Percentiles rank a stretch among this genome's conserved stretches.
Evolutionary conservation across 1,139 yeast species (phyloP).

Genomic region (Pichia sp.): DNA sequence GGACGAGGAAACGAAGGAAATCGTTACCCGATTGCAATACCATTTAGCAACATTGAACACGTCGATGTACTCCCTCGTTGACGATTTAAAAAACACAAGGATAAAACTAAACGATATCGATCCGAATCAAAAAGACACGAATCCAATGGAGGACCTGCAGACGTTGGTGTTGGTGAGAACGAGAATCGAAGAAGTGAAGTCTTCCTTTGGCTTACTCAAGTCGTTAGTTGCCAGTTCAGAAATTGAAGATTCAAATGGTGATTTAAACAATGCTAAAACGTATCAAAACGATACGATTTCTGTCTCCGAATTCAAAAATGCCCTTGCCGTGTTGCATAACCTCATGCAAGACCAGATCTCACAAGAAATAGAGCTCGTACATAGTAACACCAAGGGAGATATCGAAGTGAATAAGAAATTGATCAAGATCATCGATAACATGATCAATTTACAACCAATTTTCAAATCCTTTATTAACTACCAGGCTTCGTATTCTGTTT

Average conservation of each 20-base stretch:
- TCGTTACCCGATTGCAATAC: conserved; percentile 58
- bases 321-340: conserved; percentile 42
- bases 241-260: conserved; percentile 17
- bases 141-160: conserved; percentile 38
- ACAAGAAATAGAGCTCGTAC: conserved; percentile 22
- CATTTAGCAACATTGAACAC: conserved; percentile 58
- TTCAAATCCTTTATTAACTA: conserved; percentile 53
- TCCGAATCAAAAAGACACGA: conserved; percentile 18
- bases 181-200: conserved; percentile 45
- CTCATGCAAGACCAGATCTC: conserved; percentile 41
- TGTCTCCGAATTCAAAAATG: conserved; percentile 38
- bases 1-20: conserved; percentile 20
- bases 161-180: conserved; percentile 43
- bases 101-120: conserved; percentile 24
- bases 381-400: conserved; percentile 26
- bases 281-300: conserved; percentile 11
- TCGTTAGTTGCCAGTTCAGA: conserved; percentile 34
- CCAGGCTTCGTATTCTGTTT: conserved; percentile 45
- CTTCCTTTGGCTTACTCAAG: conserved; percentile 43
- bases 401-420: conserved; percentile 16
- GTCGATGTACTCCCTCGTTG: conserved; percentile 53
- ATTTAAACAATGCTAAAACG: not conserved
- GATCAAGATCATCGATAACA: conserved; percentile 22
- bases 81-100: conserved; percentile 43
- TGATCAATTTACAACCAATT: conserved; percentile 48